Evolutionary conservation across 257 asterid species (phyloP).

Genomic region (Prunella vulgaris): DNA sequence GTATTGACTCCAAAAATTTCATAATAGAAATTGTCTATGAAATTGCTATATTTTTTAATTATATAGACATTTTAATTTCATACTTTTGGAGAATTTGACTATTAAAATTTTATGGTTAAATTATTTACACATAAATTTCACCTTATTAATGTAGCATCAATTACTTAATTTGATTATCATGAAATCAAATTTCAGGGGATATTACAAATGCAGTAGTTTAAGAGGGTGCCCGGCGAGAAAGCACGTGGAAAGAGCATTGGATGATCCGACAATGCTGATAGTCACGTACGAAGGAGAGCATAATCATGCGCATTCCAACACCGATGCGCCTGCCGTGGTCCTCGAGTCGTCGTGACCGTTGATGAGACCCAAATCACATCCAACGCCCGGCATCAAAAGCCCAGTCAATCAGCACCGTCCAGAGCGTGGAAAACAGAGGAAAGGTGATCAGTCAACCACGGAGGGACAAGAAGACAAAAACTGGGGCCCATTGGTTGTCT

Average conservation of each 20-base stretch:
- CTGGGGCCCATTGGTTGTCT: constrained; percentile 28
- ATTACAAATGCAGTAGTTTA: constrained; percentile 66
- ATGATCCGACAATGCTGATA: constrained; percentile 55
- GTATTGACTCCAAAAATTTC: no score
- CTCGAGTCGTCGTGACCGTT: constrained; percentile 50
- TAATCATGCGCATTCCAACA: constrained; percentile 41
- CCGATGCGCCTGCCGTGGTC: constrained; percentile 36
- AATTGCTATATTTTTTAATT: no score
- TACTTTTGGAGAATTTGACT: no score
- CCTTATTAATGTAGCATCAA: no score
- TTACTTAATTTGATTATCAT: background rate
- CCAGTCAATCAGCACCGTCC: constrained; percentile 21
- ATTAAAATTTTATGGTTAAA: no score
- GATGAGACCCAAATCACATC: background rate
- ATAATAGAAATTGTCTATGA: no score
- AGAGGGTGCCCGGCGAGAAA: constrained; percentile 72
- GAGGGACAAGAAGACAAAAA: background rate
- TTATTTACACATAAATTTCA: no score
- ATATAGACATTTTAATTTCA: no score
- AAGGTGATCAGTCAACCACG: constrained; percentile 20
- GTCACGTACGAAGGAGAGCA: constrained; percentile 73
- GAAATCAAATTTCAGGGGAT: constrained; percentile 43
- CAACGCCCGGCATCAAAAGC: constrained; percentile 3
- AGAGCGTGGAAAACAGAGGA: background rate
- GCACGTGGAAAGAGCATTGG: constrained; percentile 67